Base-by-base conservation (phyloP, 805 yeast species). In the Lipomyces mesembrius region DNA sequence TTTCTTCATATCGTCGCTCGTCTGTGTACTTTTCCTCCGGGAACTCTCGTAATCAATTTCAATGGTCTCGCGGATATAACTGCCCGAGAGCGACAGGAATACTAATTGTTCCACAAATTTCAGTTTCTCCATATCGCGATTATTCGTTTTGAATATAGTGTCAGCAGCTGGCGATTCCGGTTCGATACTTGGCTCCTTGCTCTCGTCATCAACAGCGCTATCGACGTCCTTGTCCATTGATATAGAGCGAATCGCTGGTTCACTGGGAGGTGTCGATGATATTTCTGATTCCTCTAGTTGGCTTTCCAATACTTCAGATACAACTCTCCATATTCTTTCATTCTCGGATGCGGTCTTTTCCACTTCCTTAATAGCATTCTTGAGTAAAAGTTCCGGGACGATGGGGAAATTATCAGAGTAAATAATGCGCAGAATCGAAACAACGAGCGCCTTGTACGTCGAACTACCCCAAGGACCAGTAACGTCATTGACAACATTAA, bases 381-480 rank as follows among this genome's bases (percentile, higher is more conserved):
- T 67, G 37, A 73, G 71, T n/a, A 74, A 60, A n/a, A 57, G 56
- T 9, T 61, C 68, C 27, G 67, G 69, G 37, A 68, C 65, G 9
- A 68, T 67, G 14, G 79, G 79, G 55, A 61, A 67, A 11, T 71
- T 61, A 61, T 79, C 81, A 61, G 76, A 75, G 61, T 71, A 68
- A 17, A 79, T 69, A 8, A 79, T 70, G 37, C 74, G 61, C 52
- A 79, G 63, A 39, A 79, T 69, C 12, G 78, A 67, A 6, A 75
- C 68, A 11, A 74, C 68, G 20, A 77, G 73, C n/a, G 77, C 72
- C 67, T 79, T 79, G 71, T 73, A 75, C 55, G 78, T 69, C 61
- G 74, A 74, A 58, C 75, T 78, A 60, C 74, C 71, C 81, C 82
- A 79, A n/a, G 71, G 73, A 39, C 68, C 69, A 5, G 76, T 69